Evolutionary conservation across 768 basidiomycete species (phyloP).

Genomic region (Termitomyces sp.): DNA sequence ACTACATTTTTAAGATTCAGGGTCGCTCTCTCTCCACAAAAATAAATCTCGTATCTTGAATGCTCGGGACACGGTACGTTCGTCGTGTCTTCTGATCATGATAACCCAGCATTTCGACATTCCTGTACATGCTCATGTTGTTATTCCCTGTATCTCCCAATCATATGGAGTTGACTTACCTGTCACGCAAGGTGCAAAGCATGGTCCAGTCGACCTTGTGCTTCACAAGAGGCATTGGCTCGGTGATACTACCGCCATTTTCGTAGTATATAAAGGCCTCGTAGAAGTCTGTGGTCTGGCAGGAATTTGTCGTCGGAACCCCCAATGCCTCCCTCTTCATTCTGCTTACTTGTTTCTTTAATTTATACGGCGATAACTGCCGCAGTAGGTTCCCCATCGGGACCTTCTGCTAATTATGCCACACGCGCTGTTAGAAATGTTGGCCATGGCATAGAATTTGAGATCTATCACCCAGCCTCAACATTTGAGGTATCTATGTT

Average conservation of each 20-base stretch:
- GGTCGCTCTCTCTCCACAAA: not conserved
- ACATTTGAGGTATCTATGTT: constrained; percentile 8
- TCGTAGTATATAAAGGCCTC: not conserved
- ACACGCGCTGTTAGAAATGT: constrained; percentile 10
- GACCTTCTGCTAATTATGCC: not conserved
- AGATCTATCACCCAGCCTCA: constrained; percentile 11
- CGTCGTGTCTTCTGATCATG: constrained; percentile 5
- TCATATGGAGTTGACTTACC: not conserved
- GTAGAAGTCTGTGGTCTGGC: not conserved
- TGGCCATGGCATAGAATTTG: constrained; percentile 8
- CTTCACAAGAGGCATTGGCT: not conserved
- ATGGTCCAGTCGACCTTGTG: constrained; percentile 5
- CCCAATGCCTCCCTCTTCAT: not conserved
- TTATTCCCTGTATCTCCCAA: constrained; percentile 1
- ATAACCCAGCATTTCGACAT: not conserved
- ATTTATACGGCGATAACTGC: not conserved
- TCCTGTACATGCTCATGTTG: not conserved
- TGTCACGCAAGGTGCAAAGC: not conserved
- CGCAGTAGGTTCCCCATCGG: not conserved
- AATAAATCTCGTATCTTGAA: not conserved
- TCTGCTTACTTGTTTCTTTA: not conserved
- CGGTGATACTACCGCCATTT: constrained; percentile 10
- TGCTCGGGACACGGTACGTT: not conserved
- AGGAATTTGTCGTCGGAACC: not conserved
- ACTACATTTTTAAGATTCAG: not conserved